Base-by-base conservation (phyloP, 345 rosid genomes). In the Hibiscus tridactylites region DNA sequence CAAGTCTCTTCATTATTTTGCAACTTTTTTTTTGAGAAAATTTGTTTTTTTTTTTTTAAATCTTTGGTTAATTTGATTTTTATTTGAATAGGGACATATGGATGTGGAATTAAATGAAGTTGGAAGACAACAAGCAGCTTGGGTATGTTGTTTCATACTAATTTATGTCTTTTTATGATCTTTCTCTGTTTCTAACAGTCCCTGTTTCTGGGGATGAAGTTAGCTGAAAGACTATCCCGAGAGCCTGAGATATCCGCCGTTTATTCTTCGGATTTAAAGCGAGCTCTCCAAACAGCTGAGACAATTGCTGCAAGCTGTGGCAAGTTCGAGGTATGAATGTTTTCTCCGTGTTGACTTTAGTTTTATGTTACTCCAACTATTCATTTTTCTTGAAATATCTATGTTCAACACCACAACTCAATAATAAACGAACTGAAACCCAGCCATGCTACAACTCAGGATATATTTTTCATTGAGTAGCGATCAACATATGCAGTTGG, bases 261-360 rank as follows among this genome's bases (percentile, higher is more conserved):
- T 0, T 91, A 91, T 75, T 86, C 91, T 75, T 93, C 98, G 73
- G 92, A 93, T 74, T 77, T 93, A 78, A 91, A 90, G 74, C 88
- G 94, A 78, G 98, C 96, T 28, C 75, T 78, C 44, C 91, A 81
- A 78, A 91, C 96, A 9, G 98, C 96, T 9, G 76, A 86, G 86
- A 80, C 78, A 7, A 91, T 91, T 75, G 91, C 94, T 31, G 61
- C 88, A 26, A 72, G 78, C 21, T 88, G 91, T 26, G 92, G 88
- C 56, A 78, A 84, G 54, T 72, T 85, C 12, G 80, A 87, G 91
- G 91, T 93, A 77, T 26, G 28, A 15, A 37, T 19, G 9, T 6
- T 37, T 28, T 17, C 56, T 24, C 35, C 3, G 13, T 29, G 4
- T 72, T 66, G 33, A 21, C 3, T 53, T 53, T 53, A 44, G 10